A percentile compares a stretch with the other conserved stretches of the same genome.
Evolutionary conservation across 2,329 filamentous ascomycete genomes (phyloP).

Genomic region (Neonectria punicea): DNA sequence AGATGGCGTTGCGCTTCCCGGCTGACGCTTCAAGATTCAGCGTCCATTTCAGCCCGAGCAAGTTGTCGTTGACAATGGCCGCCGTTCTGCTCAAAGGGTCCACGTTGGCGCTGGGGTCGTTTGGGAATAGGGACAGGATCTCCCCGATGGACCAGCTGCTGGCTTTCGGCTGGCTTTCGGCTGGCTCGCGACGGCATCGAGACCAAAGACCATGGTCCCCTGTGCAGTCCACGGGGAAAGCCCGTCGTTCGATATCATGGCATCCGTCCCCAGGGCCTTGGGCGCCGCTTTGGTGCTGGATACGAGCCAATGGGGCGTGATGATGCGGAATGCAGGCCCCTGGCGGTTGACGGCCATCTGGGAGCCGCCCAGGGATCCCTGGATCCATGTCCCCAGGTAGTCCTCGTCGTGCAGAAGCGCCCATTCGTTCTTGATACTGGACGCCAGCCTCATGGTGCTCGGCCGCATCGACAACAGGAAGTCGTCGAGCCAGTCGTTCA

Average conservation of each 20-base stretch:
- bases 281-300: background rate
- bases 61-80: background rate
- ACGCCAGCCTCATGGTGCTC: background rate
- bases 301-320: background rate
- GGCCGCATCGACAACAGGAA: background rate
- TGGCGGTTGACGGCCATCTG: background rate
- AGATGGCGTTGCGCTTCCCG: background rate
- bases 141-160: background rate
- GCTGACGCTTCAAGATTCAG: background rate
- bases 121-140: background rate
- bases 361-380: background rate
- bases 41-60: background rate
- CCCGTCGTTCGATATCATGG: background rate
- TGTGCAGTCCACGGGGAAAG: background rate
- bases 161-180: background rate
- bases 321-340: background rate
- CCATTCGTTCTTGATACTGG: background rate
- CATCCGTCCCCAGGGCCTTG: background rate
- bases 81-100: background rate
- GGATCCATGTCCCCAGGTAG: background rate
- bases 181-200: background rate
- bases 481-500: background rate
- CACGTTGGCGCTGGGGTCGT: background rate
- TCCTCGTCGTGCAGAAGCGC: background rate
- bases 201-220: background rate